A percentile compares a stretch with the other conserved stretches of the same genome.
Evolutionary conservation across 768 basidiomycete genomes (phyloP).

Genomic region (Auriculariales sp.): DNA sequence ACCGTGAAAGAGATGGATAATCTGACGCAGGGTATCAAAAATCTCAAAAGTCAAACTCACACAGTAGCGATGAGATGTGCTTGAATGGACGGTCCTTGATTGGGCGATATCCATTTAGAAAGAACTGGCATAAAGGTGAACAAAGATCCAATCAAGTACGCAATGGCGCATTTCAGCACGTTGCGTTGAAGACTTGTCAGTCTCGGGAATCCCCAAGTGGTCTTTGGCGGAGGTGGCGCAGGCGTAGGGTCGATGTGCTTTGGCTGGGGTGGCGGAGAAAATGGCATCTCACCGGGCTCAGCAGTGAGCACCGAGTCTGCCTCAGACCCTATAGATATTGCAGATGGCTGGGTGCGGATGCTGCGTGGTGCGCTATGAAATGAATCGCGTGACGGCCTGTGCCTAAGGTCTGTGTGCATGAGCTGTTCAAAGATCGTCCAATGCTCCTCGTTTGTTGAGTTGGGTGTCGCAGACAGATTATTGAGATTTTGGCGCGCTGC

Average conservation of each 20-base stretch:
- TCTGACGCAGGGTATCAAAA: neutral
- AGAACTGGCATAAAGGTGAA: constrained; percentile 83
- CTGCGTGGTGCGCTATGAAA: neutral
- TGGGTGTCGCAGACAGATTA: neutral
- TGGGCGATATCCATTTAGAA: constrained; percentile 50
- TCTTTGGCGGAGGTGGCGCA: neutral
- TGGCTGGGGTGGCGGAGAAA: neutral
- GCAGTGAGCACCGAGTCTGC: neutral
- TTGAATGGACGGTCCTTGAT: constrained; percentile 47
- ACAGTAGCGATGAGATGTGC: constrained; percentile 90
- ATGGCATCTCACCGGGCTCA: neutral
- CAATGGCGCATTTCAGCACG: constrained; percentile 80
- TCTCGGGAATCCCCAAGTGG: constrained; percentile 3
- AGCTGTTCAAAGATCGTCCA: neutral
- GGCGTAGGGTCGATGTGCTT: neutral
- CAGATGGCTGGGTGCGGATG: neutral
- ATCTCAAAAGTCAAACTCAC: constrained; percentile 35
- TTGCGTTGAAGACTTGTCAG: constrained; percentile 35
- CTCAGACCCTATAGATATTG: neutral
- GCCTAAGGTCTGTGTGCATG: neutral
- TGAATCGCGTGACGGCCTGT: neutral
- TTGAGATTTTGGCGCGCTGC: neutral
- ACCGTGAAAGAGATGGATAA: neutral
- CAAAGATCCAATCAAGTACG: constrained; percentile 78
- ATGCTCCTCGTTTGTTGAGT: neutral